Conservation (phyloP, 139 green algal species). For the Medakamo hakoo region DNA sequence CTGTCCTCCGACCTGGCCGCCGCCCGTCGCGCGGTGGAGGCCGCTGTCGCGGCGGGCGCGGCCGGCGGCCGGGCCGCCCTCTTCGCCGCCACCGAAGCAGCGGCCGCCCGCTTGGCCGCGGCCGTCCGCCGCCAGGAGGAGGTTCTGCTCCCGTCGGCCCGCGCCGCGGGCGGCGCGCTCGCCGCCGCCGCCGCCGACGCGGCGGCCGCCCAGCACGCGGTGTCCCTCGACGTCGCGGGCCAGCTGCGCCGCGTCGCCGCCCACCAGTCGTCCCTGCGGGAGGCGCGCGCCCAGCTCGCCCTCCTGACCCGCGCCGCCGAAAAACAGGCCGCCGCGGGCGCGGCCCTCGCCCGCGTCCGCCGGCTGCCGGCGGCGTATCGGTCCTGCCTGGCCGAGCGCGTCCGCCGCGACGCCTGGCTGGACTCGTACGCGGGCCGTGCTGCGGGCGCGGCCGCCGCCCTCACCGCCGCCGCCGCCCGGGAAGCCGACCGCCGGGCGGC, state of each 20-base stretch:
- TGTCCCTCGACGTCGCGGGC: background rate
- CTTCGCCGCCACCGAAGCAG: background rate
- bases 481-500: conserved; percentile 40
- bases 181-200: background rate
- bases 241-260: background rate
- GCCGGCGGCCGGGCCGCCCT: no score
- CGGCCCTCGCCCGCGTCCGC: conserved; percentile 10
- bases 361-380: conserved; percentile 56
- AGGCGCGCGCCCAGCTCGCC: background rate
- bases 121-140: no score
- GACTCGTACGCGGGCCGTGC: conserved; percentile 45
- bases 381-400: conserved; percentile 62
- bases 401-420: conserved; percentile 28
- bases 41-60: no score
- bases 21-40: background rate
- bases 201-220: no score
- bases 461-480: conserved; percentile 42
- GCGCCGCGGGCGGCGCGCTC: no score
- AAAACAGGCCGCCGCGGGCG: no score
- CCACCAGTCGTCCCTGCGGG: background rate
- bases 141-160: no score
- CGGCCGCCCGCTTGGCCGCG: background rate
- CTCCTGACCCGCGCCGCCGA: background rate
- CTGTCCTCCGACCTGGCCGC: background rate
- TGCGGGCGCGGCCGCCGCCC: conserved; percentile 50